Evolutionary conservation across 2,329 filamentous ascomycete species (phyloP), one percentile per base, ranked within the genome.

Genomic region (Penicillium frequentans): DNA sequence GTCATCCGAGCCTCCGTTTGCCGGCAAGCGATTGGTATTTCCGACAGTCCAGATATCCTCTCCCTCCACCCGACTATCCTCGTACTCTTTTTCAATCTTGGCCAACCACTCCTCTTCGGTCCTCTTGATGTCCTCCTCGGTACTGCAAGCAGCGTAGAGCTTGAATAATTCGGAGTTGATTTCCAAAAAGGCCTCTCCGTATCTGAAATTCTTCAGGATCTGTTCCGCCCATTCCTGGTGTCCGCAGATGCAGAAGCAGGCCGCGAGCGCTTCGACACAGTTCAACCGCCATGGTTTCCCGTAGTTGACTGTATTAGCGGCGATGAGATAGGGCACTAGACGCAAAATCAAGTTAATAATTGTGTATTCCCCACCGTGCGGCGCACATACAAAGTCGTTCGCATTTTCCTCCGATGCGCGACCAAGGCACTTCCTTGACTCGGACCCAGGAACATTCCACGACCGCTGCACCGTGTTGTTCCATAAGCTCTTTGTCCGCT

Each of bases 401-500:
- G 75, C 93, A 96, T 75, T 93, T 95, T 24, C 95, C 95, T 27
- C 95, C 95, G 57, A 99, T 96, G 64, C 90, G 90, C 57, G 81
- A 83, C 86, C 93, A 99, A 52, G 93, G 93, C 5, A 99, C 87
- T 75, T 99, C 95, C 48, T 90, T 83, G 8, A 96, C 91, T 58
- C 95, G 84, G 3, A 96, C 96, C 95, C 95, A 99, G 24, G 91
- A 96, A 71, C 93, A 96, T 78, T 99, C 95, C 19, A 99, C 95
- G 3, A 99, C 95, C 3, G 95, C 95, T 21, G 93, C 93, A 62
- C 95, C 95, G 71, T 90, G 90, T 74, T 92, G 88, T 68, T 96
- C 91, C 67, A 98, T 84, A 16, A 96, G 78, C 49, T 89, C 86
- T 56, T 81, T 81, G 76, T 99, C 95, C 51, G 91, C 90, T 1